These are phyloP conservation scores for Monilinia fructigena DNA, from an alignment of 2,329 filamentous ascomycete genomes.

Conservation along the genomic window DNA sequence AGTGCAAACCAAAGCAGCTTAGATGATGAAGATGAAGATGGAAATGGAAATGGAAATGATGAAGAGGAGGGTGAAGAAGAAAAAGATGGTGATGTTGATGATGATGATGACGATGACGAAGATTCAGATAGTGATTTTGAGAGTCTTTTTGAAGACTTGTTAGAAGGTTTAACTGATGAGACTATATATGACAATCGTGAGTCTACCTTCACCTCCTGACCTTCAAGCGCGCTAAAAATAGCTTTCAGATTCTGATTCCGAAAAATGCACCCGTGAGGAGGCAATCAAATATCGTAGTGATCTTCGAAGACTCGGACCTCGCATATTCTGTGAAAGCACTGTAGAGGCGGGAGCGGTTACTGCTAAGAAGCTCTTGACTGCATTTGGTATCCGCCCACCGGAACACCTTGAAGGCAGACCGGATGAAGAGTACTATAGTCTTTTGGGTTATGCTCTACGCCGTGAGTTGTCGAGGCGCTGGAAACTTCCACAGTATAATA, in stretches of 20 bases:
- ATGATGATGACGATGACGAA: conserved; percentile 41
- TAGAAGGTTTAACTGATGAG: conserved; percentile 50
- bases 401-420: conserved; percentile 67
- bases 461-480: conserved; percentile 78
- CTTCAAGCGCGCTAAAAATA: conserved; percentile 31
- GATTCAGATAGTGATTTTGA: conserved; percentile 41
- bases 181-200: conserved; percentile 46
- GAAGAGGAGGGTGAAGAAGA: conserved; percentile 7
- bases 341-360: conserved; percentile 68
- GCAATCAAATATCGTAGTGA: conserved; percentile 65
- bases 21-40: not conserved
- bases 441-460: conserved; percentile 74
- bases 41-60: too few relatives aligned
- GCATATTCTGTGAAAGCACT: conserved; percentile 71
- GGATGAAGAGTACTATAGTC: conserved; percentile 73
- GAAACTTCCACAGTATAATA: conserved; percentile 78
- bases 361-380: conserved; percentile 80
- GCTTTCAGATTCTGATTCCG: conserved; percentile 30
- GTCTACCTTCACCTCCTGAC: conserved; percentile 23
- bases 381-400: conserved; percentile 76
- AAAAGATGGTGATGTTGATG: conserved; percentile 23
- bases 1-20: not conserved
- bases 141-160: conserved; percentile 48
- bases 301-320: conserved; percentile 73
- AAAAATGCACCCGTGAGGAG: conserved; percentile 64